Base-by-base conservation (phyloP, 768 basidiomycete genomes). In the Polyporus arcularius region DNA sequence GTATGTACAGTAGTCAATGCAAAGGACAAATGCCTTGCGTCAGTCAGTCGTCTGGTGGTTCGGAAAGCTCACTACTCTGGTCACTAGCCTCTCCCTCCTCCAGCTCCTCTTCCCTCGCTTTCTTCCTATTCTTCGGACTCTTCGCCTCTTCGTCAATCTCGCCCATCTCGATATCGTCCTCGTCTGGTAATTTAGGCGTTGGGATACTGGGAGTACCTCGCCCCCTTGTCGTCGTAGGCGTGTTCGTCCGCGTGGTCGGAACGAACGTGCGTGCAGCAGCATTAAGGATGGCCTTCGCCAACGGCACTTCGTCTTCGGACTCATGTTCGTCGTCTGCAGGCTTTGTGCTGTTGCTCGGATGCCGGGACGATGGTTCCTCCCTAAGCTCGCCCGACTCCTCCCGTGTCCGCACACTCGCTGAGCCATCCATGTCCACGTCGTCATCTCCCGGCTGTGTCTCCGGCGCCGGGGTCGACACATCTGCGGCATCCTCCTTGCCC, bases 11-110 rank as follows among this genome's bases (percentile, higher is more conserved):
- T 26, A 55, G 43, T 56, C 21, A 58, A 61, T n/a, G 18, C n/a
- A 35, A 58, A 55, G 32, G 51, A 55, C 50, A 41, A 48, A 61
- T 56, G 57, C 40, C 59, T 18, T 15, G 51, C 18, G 21, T 57
- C 42, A 18, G n/a, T 65, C 53, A 68, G 53, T 80, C 78, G 67
- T 90, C 88, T 62, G 90, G 90, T 55, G 84, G 86, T 42, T 91
- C 90, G 21, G 90, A 89, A 54, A 92, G 77, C 64, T 84, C 86
- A 68, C 89, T 92, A 67, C 89, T 90, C 42, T 81, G 80, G 68
- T 92, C 90, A 58, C 88, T 92, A 39, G 92, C 90, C 73, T 94
- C 92, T 28, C 92, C 92, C 75, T 94, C 92, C 70, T 94, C 92
- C 62, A 92, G 73, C 52, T 94, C 92, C 67, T 93, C 90, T 55